Conservation (phyloP, 805 yeast genomes). For the Spencermartinsiella europaea region DNA sequence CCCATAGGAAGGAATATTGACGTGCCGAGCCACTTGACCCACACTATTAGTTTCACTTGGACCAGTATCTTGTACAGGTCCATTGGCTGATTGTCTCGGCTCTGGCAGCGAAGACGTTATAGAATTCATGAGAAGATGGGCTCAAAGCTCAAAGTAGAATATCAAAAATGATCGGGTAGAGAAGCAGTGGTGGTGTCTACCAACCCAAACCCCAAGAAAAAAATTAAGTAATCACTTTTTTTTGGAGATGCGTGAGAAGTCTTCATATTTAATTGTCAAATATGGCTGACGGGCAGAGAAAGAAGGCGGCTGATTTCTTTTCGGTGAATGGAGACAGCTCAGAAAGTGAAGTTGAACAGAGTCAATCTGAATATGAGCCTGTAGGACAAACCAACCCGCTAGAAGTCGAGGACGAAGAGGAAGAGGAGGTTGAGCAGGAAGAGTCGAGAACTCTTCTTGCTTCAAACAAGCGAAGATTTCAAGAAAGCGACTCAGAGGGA, state of each 20-base stretch:
- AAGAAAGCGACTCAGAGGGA: conserved; percentile 10
- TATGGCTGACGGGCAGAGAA: background rate
- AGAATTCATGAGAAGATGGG: conserved; percentile 14
- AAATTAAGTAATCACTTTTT: too few species aligned
- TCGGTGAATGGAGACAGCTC: conserved; percentile 3
- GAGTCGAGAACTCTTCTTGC: conserved; percentile 7
- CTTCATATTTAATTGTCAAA: too few species aligned
- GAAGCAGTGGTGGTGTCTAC: too few species aligned
- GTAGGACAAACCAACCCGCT: background rate
- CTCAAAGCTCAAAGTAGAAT: too few species aligned
- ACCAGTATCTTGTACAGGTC: too few species aligned
- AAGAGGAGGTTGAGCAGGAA: conserved; percentile 16
- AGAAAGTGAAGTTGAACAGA: conserved; percentile 5
- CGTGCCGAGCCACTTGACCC: too few species aligned
- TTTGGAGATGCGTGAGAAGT: too few species aligned
- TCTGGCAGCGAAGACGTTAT: conserved; percentile 15
- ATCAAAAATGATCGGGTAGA: too few species aligned
- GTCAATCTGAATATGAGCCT: conserved; percentile 2
- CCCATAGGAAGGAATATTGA: conserved; percentile 25
- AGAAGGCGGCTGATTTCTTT: conserved; percentile 8
- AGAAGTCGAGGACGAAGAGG: conserved; percentile 10
- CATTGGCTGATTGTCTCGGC: conserved; percentile 13
- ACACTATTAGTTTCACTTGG: too few species aligned
- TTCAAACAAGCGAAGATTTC: conserved; percentile 7
- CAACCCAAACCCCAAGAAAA: too few species aligned